phyloP scores from a whole-genome alignment of 306 rosid genomes.

The Inga oerstediana region DNA sequence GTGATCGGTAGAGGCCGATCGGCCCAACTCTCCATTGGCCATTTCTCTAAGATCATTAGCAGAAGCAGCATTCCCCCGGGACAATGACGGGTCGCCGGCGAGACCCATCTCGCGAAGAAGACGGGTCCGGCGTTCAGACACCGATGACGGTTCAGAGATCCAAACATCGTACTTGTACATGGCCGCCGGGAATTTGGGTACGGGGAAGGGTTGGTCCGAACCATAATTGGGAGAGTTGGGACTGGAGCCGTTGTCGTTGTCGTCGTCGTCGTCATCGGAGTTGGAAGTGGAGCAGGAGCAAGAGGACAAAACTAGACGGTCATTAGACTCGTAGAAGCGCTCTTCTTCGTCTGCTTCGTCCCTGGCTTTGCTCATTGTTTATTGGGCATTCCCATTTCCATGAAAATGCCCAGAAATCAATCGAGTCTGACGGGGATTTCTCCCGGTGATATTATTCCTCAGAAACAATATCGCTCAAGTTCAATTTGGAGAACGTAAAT shows the following conservation, averaged over 20 bases:
- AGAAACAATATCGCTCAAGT: conserved; percentile 3
- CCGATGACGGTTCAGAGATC: conserved; percentile 93
- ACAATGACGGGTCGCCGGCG: conserved; percentile 58
- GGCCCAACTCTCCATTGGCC: conserved; percentile 44
- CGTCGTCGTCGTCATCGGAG: conserved; percentile 56
- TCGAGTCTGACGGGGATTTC: conserved; percentile 32
- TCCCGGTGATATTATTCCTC: background rate
- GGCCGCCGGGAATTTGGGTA: conserved; percentile 62
- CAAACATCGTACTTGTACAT: conserved; percentile 75
- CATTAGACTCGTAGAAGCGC: conserved; percentile 87
- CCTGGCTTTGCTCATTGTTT: conserved; percentile 71
- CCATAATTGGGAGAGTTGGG: conserved; percentile 52
- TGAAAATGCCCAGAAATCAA: conserved; percentile 57
- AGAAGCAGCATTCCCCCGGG: conserved; percentile 42
- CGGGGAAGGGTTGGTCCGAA: conserved; percentile 40
- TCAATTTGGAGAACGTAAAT: conserved; percentile 18
- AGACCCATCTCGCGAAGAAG: conserved; percentile 84
- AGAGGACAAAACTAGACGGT: conserved; percentile 81
- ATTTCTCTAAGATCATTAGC: conserved; percentile 23
- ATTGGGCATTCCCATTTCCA: conserved; percentile 81
- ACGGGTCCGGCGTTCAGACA: conserved; percentile 81
- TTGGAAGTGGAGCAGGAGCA: conserved; percentile 87
- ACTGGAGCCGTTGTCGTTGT: conserved; percentile 33
- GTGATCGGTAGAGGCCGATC: conserved; percentile 57
- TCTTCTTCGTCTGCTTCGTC: conserved; percentile 61